Evolutionary conservation across 148 eudicot genomes (phyloP).

Genomic region (Cornus controversa): DNA sequence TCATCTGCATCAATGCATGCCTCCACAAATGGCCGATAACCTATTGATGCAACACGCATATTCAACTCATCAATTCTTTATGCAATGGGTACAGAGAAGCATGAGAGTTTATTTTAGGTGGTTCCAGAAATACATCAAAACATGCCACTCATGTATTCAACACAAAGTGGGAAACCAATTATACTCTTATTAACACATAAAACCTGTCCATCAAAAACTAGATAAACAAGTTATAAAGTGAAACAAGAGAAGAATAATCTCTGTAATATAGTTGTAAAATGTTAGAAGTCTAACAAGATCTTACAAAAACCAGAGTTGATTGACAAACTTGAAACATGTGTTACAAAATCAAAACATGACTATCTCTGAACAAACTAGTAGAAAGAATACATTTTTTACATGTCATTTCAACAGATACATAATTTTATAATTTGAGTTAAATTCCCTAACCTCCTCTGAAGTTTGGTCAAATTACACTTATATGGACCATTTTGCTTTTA

Average conservation of each 20-base stretch:
- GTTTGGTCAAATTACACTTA: too few species aligned
- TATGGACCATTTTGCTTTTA: too few species aligned
- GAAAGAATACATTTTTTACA: not conserved
- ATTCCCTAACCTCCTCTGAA: too few species aligned
- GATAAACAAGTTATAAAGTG: not conserved
- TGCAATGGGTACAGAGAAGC: not conserved
- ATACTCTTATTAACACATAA: not conserved
- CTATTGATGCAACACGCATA: slow-evolving; percentile 32
- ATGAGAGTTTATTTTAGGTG: not conserved
- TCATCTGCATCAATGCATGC: slow-evolving; percentile 94
- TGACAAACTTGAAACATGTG: not conserved
- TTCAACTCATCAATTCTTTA: not conserved
- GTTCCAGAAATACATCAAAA: not conserved
- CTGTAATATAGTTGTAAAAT: not conserved
- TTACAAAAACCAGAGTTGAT: not conserved
- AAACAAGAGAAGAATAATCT: not conserved
- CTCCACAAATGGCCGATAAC: slow-evolving; percentile 94
- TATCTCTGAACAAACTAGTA: not conserved
- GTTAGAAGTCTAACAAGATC: not conserved
- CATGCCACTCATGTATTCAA: not conserved
- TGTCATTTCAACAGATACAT: not conserved
- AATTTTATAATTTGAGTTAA: too few species aligned
- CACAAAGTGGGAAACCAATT: not conserved
- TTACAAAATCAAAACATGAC: not conserved
- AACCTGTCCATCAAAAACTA: not conserved